phyloP scores from a whole-genome alignment of 306 rosid genomes.

The Acacia melanoxylon region DNA sequence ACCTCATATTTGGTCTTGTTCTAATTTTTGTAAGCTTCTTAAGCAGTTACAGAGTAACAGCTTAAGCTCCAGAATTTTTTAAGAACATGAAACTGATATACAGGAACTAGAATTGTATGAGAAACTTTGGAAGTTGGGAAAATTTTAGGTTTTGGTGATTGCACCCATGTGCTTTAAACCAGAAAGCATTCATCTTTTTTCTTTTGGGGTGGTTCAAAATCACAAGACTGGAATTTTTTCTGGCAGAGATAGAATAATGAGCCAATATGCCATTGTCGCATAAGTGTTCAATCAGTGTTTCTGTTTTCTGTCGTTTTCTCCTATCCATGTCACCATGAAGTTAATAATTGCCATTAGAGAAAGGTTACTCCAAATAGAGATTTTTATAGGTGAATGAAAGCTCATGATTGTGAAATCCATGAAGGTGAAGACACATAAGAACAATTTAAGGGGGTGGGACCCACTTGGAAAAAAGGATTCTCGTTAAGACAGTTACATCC shows the following conservation, averaged over 20 bases:
- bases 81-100: background rate
- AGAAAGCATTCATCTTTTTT: background rate
- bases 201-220: background rate
- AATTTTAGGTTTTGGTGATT: slow-evolving; percentile 28
- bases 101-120: slow-evolving; percentile 13
- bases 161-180: slow-evolving; percentile 24
- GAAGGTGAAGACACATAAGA: slow-evolving; percentile 24
- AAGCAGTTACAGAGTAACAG: background rate
- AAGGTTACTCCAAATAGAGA: background rate
- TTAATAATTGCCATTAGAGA: slow-evolving; percentile 6
- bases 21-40: background rate
- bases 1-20: background rate
- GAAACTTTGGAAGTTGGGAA: background rate
- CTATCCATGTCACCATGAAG: background rate
- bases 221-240: slow-evolving; percentile 27
- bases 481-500: slow-evolving; percentile 55
- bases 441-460: slow-evolving; percentile 29
- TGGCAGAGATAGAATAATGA: background rate
- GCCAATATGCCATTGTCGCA: slow-evolving; percentile 5
- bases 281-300: slow-evolving; percentile 1
- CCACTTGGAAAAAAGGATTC: slow-evolving; percentile 38
- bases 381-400: background rate
- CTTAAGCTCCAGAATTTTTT: background rate
- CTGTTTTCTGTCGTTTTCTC: slow-evolving; percentile 25
- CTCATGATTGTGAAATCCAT: background rate